Conservation (phyloP, 164 flowering plant species). For the grape (Vitis vinifera) region DNA sequence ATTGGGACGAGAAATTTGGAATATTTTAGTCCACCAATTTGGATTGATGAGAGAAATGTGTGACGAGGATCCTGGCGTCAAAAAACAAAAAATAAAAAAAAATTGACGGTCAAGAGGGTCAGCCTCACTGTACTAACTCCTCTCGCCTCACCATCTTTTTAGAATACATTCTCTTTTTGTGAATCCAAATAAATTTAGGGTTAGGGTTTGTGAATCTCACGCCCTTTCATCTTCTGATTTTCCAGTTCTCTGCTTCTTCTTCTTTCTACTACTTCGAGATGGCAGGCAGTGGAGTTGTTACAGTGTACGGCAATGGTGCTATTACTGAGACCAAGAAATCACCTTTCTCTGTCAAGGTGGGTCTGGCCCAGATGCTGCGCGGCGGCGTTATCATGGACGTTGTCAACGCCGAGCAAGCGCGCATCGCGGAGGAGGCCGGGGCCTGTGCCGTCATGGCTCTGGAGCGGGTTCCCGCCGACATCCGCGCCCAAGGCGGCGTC, state of each 20-base stretch:
- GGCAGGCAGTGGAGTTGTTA: conserved; percentile 46
- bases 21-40: no score
- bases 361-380: conserved; percentile 80
- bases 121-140: no score
- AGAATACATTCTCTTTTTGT: no score
- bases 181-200: no score
- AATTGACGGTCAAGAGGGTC: no score
- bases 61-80: no score
- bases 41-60: no score
- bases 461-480: conserved; percentile 72
- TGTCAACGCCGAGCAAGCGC: conserved; percentile 67
- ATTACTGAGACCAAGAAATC: conserved; percentile 54
- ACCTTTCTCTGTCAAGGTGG: conserved; percentile 73
- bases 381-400: conserved; percentile 84
- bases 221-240: neutral
- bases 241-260: neutral
- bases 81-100: no score
- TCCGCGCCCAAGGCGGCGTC: conserved; percentile 74
- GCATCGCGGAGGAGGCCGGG: conserved; percentile 76
- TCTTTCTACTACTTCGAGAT: conserved; percentile 12
- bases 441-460: conserved; percentile 79
- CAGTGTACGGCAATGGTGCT: conserved; percentile 60
- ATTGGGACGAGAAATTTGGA: no score
- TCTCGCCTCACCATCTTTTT: no score
- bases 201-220: neutral